Evolutionary conservation across 306 rosid species (phyloP).

Genomic region (Glycine tomentella): DNA sequence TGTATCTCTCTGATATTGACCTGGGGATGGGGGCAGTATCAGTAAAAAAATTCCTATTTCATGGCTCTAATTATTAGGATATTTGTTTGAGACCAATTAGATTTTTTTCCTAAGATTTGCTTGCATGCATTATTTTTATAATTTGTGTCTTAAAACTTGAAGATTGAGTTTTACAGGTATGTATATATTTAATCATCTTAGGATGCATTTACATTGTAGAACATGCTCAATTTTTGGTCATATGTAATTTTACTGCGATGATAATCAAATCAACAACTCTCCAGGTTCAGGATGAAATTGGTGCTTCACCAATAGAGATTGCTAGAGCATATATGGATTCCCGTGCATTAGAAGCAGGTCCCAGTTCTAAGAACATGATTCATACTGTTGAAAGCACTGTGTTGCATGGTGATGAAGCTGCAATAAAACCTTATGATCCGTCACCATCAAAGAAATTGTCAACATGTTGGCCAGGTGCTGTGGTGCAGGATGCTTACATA

Average conservation of each 20-base stretch:
- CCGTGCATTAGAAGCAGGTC: slow-evolving; percentile 63
- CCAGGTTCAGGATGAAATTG: slow-evolving; percentile 68
- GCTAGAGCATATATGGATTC: slow-evolving; percentile 91
- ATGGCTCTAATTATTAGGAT: too few species aligned
- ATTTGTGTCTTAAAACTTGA: too few species aligned
- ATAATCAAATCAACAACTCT: slow-evolving; percentile 40
- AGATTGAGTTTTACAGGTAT: too few species aligned
- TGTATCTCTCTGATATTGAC: too few species aligned
- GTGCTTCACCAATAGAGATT: slow-evolving; percentile 84
- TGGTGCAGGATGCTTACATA: slow-evolving; percentile 64
- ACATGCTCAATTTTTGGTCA: slow-evolving; percentile 2
- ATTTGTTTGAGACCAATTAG: too few species aligned
- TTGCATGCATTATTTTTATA: too few species aligned
- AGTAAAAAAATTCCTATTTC: too few species aligned
- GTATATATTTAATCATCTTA: slow-evolving; percentile 1
- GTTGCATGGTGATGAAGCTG: slow-evolving; percentile 54
- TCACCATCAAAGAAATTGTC: slow-evolving; percentile 62
- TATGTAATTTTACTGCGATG: slow-evolving; percentile 27
- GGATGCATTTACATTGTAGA: neutral
- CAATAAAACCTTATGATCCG: slow-evolving; percentile 58
- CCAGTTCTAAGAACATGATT: slow-evolving; percentile 52
- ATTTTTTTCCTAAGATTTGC: too few species aligned
- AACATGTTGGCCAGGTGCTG: slow-evolving; percentile 88
- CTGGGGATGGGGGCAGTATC: too few species aligned
- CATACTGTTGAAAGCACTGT: slow-evolving; percentile 53